Base-by-base conservation (phyloP, 768 basidiomycete species). In the Dacryopinax spathularia region DNA sequence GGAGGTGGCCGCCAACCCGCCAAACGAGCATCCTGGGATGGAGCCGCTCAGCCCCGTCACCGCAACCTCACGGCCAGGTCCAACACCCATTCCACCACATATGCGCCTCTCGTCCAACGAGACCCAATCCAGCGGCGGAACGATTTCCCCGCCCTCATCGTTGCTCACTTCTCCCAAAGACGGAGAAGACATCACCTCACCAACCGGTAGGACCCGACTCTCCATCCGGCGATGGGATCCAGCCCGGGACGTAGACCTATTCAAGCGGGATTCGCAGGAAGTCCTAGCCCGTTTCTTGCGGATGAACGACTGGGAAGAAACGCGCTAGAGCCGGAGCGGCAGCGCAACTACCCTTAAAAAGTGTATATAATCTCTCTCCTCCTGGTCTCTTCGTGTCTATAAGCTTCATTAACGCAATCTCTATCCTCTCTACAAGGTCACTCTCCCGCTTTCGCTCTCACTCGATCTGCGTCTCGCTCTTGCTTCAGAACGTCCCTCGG, bases 191-290 rank as follows among this genome's bases (percentile, higher is more conserved):
- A 56, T 56, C 25, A 56, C 48, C 48, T 56, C 48, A 22, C 48
- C 29, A 22, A 31, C 25, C 9, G 15, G 48, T 29, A 56, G 5
- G 48, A 15, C 37, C 59, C 68, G 56, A 41, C 67, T 65, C 25
- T 70, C 80, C 22, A 81, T 80, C 1, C 81, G 90, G 22, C 85
- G 88, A 3, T 95, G 88, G 84, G 91, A 93, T 71, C 91, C 91
- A 18, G 84, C 85, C 10, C 84, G 91, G 22, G 87, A 86, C 43
- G 84, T 93, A 1, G 91, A 94, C 65, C 69, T 88, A 37, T 91
- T 93, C 75, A 93, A 91, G 73, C 83, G 82, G 61, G 87, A 87
- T 15, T 91, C 90, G 1, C 91, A 94, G 72, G 88, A 93, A 69
- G 89, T 92, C 27, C 78, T 94, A 31, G 83, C 87, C 10, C 79